phyloP scores from a whole-genome alignment of 2,329 filamentous ascomycete genomes.

The Plectosphaerella plurivora region DNA sequence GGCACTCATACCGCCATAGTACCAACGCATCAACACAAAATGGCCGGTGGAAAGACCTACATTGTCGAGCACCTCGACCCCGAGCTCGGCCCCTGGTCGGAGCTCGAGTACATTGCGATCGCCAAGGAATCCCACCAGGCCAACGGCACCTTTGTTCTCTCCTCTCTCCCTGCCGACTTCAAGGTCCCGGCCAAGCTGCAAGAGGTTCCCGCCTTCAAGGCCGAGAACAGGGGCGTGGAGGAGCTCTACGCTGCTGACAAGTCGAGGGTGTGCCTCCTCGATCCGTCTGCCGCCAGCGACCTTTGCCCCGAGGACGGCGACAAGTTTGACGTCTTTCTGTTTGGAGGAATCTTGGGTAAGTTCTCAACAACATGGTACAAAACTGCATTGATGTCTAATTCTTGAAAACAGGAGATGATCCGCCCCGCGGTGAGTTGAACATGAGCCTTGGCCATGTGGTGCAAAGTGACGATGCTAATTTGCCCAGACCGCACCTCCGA shows the following conservation, averaged over 20 bases:
- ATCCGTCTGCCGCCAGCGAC: constrained; percentile 79
- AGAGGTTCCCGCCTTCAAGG: constrained; percentile 56
- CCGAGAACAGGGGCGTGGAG: constrained; percentile 77
- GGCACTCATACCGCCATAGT: background rate
- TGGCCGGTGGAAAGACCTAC: constrained; percentile 59
- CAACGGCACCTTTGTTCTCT: constrained; percentile 71
- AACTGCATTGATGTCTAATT: background rate
- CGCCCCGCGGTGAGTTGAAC: constrained; percentile 69
- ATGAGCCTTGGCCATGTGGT: background rate
- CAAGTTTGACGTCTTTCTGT: constrained; percentile 84
- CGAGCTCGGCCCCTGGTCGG: constrained; percentile 90
- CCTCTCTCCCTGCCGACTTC: constrained; percentile 69
- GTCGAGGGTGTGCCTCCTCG: constrained; percentile 78
- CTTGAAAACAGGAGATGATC: constrained; percentile 70
- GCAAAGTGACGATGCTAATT: constrained; percentile 7
- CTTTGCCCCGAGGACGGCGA: constrained; percentile 78
- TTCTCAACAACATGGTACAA: too few relatives aligned
- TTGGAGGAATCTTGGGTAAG: constrained; percentile 88
- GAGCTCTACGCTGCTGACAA: constrained; percentile 72
- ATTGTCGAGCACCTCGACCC: constrained; percentile 96
- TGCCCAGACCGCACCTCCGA: constrained; percentile 85
- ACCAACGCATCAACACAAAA: background rate
- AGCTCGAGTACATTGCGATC: constrained; percentile 87
- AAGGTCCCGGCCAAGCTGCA: constrained; percentile 57
- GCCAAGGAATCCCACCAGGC: constrained; percentile 70